Conservation (phyloP, 208 protist genomes). For the Crithidia mellificae region DNA sequence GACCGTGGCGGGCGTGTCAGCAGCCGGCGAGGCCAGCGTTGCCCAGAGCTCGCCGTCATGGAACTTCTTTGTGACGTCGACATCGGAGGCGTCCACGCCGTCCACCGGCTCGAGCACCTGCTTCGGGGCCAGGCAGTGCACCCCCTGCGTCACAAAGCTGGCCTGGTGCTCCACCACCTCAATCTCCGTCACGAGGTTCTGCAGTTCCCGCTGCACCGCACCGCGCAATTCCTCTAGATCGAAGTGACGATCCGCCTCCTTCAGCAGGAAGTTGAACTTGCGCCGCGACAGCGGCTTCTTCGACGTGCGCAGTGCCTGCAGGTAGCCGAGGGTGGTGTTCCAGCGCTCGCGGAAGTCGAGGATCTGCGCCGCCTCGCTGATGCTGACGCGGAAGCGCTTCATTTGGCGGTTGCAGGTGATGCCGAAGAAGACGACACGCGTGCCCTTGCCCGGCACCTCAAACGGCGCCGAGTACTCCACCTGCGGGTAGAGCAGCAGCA, state of each 20-base stretch:
- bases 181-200: conserved; percentile 71
- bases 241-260: conserved; percentile 74
- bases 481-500: conserved; percentile 80
- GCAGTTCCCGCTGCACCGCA: conserved; percentile 60
- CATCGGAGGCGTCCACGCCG: conserved; percentile 59
- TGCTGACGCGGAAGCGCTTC: conserved; percentile 79
- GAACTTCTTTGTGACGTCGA: conserved; percentile 66
- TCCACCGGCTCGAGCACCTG: conserved; percentile 37
- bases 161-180: conserved; percentile 83
- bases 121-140: conserved; percentile 63
- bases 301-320: conserved; percentile 72
- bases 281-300: conserved; percentile 62
- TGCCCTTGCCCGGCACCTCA: conserved; percentile 46
- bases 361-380: conserved; percentile 73
- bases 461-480: conserved; percentile 83
- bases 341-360: conserved; percentile 83
- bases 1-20: conserved; percentile 24
- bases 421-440: conserved; percentile 77
- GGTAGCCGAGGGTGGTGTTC: conserved; percentile 65
- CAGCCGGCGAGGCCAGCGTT: conserved; percentile 11
- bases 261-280: conserved; percentile 69
- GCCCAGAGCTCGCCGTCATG: conserved; percentile 49
- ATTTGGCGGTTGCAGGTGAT: conserved; percentile 86
- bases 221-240: conserved; percentile 63
- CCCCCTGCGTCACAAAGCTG: conserved; percentile 65